Conservation (phyloP, 768 basidiomycete genomes). For the Pulveroboletus frians region DNA sequence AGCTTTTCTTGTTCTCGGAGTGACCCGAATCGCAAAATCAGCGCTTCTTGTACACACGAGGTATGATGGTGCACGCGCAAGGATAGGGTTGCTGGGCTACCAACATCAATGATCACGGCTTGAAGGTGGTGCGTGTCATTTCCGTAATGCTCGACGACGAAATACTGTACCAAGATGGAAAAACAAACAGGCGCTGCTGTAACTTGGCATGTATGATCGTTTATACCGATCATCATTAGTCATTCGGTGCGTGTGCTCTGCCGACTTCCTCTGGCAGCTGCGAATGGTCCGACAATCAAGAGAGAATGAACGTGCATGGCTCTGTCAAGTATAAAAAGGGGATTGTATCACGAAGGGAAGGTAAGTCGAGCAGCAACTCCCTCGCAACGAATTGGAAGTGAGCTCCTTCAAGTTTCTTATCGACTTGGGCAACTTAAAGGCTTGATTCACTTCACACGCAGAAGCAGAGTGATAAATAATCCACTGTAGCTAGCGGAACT, state of each 20-base stretch:
- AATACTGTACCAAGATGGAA: not conserved
- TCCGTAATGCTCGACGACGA: not conserved
- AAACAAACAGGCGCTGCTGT: not conserved
- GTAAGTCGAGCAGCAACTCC: constrained; percentile 1
- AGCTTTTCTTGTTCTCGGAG: not conserved
- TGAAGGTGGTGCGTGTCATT: constrained; percentile 8
- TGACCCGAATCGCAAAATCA: not conserved
- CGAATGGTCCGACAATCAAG: not conserved
- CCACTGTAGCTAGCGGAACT: not conserved
- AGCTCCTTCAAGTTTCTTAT: not conserved
- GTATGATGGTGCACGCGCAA: not conserved
- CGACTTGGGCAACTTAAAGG: not conserved
- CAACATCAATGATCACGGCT: not conserved
- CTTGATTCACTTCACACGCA: constrained; percentile 4
- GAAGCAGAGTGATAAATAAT: not conserved
- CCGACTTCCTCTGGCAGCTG: not conserved
- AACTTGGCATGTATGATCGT: not conserved
- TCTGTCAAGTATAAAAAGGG: constrained; percentile 16
- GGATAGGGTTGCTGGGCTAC: too few species aligned
- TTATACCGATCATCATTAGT: not conserved
- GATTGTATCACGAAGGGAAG: not conserved
- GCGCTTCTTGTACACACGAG: not conserved
- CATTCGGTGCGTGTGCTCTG: not conserved
- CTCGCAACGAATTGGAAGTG: constrained; percentile 10
- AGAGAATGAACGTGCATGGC: not conserved